Conservation (phyloP, 1,284 basidiomycete genomes). For the Cutaneotrichosporon sp. region DNA sequence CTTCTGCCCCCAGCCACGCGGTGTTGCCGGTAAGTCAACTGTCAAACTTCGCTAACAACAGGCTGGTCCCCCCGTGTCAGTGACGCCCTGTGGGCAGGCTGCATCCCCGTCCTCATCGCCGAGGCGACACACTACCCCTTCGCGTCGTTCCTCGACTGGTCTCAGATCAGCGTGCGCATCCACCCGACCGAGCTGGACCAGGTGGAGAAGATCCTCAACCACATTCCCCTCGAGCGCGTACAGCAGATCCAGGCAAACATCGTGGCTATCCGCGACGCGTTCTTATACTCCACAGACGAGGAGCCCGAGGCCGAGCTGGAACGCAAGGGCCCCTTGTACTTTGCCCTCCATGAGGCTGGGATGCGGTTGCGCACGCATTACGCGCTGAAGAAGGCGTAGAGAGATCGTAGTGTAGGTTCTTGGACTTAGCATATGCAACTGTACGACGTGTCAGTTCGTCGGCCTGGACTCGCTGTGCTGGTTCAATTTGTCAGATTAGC, state of each 20-base stretch:
- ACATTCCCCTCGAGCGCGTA: conserved; percentile 44
- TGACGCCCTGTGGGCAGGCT: conserved; percentile 52
- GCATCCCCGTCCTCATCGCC: conserved; percentile 51
- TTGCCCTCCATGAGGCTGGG: conserved; percentile 46
- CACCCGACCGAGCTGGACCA: conserved; percentile 49
- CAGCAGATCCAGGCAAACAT: conserved; percentile 50
- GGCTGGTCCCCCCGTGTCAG: conserved; percentile 50
- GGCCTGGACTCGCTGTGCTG: no score
- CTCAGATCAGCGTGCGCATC: conserved; percentile 49
- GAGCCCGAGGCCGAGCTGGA: conserved; percentile 39
- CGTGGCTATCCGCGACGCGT: conserved; percentile 49
- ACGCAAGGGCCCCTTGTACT: conserved; percentile 49
- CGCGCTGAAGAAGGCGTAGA: conserved; percentile 4
- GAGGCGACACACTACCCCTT: conserved; percentile 51
- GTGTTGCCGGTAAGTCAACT: conserved; percentile 46
- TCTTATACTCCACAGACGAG: conserved; percentile 48
- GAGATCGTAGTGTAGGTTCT: no score
- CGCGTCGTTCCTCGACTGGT: conserved; percentile 49
- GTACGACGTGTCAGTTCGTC: no score
- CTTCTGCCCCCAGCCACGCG: conserved; percentile 50
- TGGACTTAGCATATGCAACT: no score
- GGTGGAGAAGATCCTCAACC: conserved; percentile 47
- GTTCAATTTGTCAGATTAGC: no score
- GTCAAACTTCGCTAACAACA: conserved; percentile 3
- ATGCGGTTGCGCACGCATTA: conserved; percentile 47